Evolutionary conservation across 805 yeast genomes (phyloP).

Genomic region (Starmerella asiatica): DNA sequence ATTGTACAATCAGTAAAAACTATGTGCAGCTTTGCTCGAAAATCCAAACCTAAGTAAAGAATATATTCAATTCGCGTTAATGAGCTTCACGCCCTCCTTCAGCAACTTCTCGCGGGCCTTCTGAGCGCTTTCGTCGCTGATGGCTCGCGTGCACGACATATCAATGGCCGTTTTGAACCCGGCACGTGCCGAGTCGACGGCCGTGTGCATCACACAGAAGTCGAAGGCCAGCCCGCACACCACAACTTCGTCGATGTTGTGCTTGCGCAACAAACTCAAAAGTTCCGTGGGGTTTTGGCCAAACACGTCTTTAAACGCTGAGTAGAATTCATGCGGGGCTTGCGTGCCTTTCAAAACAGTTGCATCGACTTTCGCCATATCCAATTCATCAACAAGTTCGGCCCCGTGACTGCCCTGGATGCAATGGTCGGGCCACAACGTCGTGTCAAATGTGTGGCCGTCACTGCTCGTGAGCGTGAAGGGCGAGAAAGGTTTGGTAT

Average conservation of each 20-base stretch:
- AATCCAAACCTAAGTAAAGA: not conserved
- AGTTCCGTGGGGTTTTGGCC: constrained; percentile 55
- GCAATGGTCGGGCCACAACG: constrained; percentile 87
- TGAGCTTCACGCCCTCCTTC: constrained; percentile 9
- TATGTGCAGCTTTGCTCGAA: constrained; percentile 8
- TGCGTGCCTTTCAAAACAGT: constrained; percentile 60
- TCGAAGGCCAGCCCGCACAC: constrained; percentile 80
- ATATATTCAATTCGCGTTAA: not conserved
- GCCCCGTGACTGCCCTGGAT: constrained; percentile 61
- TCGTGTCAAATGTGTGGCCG: constrained; percentile 30
- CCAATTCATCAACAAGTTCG: constrained; percentile 41
- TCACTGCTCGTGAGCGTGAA: constrained; percentile 22
- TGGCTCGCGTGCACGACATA: constrained; percentile 39
- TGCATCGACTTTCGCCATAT: constrained; percentile 27
- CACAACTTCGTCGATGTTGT: constrained; percentile 45
- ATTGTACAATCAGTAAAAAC: constrained; percentile 3
- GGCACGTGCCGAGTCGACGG: constrained; percentile 46
- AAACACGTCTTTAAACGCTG: constrained; percentile 78
- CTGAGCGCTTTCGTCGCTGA: constrained; percentile 29
- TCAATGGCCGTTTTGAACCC: constrained; percentile 59
- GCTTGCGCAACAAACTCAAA: constrained; percentile 33
- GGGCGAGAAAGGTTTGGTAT: constrained; percentile 36
- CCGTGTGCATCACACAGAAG: constrained; percentile 69
- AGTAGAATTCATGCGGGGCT: constrained; percentile 68
- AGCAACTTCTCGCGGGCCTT: constrained; percentile 5